These are phyloP conservation scores for Rhododendron ferrugineum DNA, from an alignment of 148 eudicot species.

Conservation along the genomic window DNA sequence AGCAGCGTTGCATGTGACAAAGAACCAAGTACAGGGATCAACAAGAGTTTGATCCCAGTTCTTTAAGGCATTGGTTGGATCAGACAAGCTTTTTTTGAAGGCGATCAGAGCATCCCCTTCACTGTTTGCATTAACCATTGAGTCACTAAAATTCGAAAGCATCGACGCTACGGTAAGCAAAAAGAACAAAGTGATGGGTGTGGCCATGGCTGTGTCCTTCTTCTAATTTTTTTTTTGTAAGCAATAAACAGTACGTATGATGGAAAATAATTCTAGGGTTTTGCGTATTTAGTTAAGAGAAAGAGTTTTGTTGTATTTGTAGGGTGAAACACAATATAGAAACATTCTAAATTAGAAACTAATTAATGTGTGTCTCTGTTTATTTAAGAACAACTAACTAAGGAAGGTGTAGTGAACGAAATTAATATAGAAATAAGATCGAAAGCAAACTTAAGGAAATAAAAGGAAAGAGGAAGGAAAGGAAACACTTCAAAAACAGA, in stretches of 20 bases:
- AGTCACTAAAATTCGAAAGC: not conserved
- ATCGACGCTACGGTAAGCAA: no score
- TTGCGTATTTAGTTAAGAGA: not conserved
- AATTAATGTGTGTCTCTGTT: no score
- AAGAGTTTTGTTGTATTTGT: not conserved
- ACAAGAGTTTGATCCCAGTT: conserved; percentile 9
- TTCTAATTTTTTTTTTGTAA: not conserved
- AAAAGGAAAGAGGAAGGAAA: not conserved
- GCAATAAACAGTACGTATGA: no score
- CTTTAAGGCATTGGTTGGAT: conserved; percentile 9
- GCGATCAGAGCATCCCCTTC: conserved; percentile 9
- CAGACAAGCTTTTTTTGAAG: not conserved
- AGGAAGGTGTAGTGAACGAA: not conserved
- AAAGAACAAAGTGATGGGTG: not conserved
- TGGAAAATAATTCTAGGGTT: not conserved
- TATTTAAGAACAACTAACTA: no score
- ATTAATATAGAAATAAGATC: not conserved
- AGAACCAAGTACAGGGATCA: conserved; percentile 14
- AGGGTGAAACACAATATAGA: not conserved
- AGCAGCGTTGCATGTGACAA: not conserved
- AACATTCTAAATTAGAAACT: not conserved
- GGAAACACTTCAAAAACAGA: not conserved
- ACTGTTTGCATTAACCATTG: not conserved
- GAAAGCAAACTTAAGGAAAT: not conserved
- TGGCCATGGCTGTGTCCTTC: not conserved